These are phyloP conservation scores for Panicum virgatum DNA, from an alignment of 202 grass and related monocot species.

Conservation along the genomic window DNA sequence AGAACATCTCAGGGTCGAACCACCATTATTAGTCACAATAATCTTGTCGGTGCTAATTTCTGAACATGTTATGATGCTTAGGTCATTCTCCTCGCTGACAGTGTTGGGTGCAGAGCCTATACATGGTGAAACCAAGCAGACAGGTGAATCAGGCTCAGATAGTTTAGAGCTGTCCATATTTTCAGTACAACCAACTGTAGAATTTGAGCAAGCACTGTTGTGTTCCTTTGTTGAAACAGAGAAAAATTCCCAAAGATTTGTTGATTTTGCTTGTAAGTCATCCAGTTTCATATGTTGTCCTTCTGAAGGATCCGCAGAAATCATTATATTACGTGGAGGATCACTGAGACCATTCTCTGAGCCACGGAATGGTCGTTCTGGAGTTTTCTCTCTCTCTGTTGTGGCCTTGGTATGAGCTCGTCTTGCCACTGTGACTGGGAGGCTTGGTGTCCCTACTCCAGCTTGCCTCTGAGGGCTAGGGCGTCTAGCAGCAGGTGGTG, in stretches of 20 bases:
- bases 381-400: constrained; percentile 50
- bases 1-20: constrained; percentile 34
- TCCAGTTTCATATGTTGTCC: constrained; percentile 29
- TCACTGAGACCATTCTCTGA: constrained; percentile 29
- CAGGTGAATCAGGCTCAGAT: constrained; percentile 48
- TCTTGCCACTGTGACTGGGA: constrained; percentile 40
- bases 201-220: constrained; percentile 37
- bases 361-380: constrained; percentile 29
- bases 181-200: constrained; percentile 41
- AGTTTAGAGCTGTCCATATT: constrained; percentile 50
- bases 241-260: constrained; percentile 38
- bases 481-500: constrained; percentile 46
- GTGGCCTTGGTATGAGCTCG: constrained; percentile 40
- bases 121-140: constrained; percentile 44
- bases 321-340: constrained; percentile 14
- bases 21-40: constrained; percentile 45
- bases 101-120: constrained; percentile 33
- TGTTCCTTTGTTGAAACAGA: constrained; percentile 44
- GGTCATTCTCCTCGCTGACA: constrained; percentile 36
- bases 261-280: constrained; percentile 36
- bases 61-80: constrained; percentile 32
- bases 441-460: constrained; percentile 38
- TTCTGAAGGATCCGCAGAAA: constrained; percentile 31
- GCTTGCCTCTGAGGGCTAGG: constrained; percentile 47
- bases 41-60: constrained; percentile 42